A percentile compares a stretch with the other conserved stretches of the same genome.
Evolutionary conservation across 2,329 filamentous ascomycete genomes (phyloP).

Genomic region (Camillea tinctor): DNA sequence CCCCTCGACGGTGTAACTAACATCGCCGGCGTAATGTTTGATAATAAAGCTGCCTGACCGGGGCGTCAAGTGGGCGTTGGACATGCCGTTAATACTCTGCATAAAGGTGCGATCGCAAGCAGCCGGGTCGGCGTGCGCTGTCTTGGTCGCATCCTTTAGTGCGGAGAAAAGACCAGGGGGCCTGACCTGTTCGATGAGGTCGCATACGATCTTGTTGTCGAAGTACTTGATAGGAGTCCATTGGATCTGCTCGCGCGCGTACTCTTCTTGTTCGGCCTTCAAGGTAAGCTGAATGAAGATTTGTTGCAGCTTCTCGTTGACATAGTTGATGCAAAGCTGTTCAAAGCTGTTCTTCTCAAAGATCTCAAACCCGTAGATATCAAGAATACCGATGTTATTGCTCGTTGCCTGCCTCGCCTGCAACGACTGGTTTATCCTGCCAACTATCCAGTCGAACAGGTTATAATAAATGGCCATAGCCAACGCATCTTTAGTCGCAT

Average conservation of each 20-base stretch:
- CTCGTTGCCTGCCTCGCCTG: conserved; percentile 71
- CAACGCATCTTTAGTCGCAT: conserved; percentile 83
- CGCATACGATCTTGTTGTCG: conserved; percentile 98
- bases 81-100: conserved; percentile 85
- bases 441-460: conserved; percentile 97
- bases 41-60: conserved; percentile 96
- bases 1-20: conserved; percentile 88
- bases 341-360: conserved; percentile 99
- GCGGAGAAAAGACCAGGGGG: conserved; percentile 93
- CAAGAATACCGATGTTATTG: conserved; percentile 92
- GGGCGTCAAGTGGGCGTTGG: conserved; percentile 86
- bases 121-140: conserved; percentile 91
- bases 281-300: conserved; percentile 98
- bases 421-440: conserved; percentile 84
- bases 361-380: conserved; percentile 99
- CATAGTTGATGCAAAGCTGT: conserved; percentile 99
- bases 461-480: conserved; percentile 97
- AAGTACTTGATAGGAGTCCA: conserved; percentile 99
- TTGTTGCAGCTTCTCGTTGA: conserved; percentile 98
- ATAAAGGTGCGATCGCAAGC: conserved; percentile 96
- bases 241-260: conserved; percentile 90
- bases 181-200: conserved; percentile 87
- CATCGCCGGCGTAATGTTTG: conserved; percentile 98
- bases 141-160: conserved; percentile 96
- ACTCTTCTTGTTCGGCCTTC: conserved; percentile 97